Evolutionary conservation across 257 asterid species (phyloP), one percentile per base, ranked within the genome.

Genomic region (Nicotiana attenuata): DNA sequence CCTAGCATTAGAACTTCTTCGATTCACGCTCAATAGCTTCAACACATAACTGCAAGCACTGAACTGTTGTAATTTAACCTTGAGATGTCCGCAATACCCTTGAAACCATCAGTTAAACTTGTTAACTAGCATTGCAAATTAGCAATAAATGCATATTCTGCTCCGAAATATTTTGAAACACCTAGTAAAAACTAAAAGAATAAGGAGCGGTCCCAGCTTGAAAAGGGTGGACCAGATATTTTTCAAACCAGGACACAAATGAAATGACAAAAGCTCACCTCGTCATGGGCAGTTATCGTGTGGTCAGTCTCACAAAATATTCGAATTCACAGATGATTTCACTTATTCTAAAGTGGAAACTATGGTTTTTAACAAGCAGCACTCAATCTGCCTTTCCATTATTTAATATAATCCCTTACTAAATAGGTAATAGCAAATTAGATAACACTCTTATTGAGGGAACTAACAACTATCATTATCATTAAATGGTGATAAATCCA

Each of bases 401-500:
- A 47, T 22, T 22, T 47, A 47, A 24, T 7, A 24, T 47, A 47
- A 28, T 14, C 60, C 20, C 26, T 41, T 19, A 10, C 41, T 24
- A 73, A 73, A 59, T 73, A 47, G 41, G 33, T 73, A 11, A 22
- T 47, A 47, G 52, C 22, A 73, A 47, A 47, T 73, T 24, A 24
- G 60, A 47, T 47, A 13, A 73, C 60, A 73, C 22, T 45, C 61
- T 73, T 10, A 71, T 45, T 71, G 13, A 73, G 79, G 79, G 41
- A 15, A 24, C 11, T 24, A 73, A 45, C 60, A 71, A 22, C 6
- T 60, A 71, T 71, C 79, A 47, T 24, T 41, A 73, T 73, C 61
- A 73, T 14, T 24, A 73, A 73, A 47, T 47, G 61, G 79, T 73
- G 41, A 73, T 73, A 73, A 47, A 73, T 73, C 61, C 61, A 24